phyloP scores from a whole-genome alignment of 768 basidiomycete species.

The Trametes villosa region DNA sequence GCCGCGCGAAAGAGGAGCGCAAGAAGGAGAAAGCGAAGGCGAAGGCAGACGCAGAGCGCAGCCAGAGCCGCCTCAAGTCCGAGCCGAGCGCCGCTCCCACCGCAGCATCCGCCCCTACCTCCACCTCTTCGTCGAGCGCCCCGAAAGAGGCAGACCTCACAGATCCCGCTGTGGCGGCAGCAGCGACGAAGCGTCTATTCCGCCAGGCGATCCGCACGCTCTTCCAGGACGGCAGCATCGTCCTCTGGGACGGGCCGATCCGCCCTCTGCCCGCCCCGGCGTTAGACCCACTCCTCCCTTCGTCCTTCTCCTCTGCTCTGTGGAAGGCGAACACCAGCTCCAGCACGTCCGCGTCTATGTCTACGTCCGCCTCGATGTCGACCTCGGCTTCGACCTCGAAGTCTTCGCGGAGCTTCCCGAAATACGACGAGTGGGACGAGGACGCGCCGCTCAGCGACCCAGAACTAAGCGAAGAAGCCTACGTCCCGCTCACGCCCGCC shows the following conservation, averaged over 20 bases:
- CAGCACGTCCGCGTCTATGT: not conserved
- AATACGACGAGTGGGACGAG: conserved; percentile 39
- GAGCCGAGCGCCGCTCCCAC: not conserved
- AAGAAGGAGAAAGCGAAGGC: conserved; percentile 47
- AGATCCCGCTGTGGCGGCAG: conserved; percentile 29
- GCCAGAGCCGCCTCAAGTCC: not conserved
- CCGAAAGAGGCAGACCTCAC: conserved; percentile 31
- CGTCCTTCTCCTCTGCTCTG: conserved; percentile 33
- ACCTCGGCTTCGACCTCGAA: conserved; percentile 1
- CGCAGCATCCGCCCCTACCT: not conserved
- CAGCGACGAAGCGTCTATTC: conserved; percentile 69
- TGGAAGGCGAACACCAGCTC: conserved; percentile 50
- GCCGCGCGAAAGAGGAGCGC: conserved; percentile 53
- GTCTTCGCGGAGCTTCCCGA: conserved; percentile 23
- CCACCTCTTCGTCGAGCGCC: not conserved
- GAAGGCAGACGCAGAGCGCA: conserved; percentile 34
- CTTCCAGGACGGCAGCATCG: conserved; percentile 71
- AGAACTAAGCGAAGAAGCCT: conserved; percentile 62
- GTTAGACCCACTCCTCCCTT: conserved; percentile 30
- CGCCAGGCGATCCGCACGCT: conserved; percentile 65
- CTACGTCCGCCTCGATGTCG: not conserved
- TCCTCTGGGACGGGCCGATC: conserved; percentile 71
- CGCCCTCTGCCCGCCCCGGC: conserved; percentile 37
- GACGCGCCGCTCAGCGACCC: conserved; percentile 65
- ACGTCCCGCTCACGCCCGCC: conserved; percentile 59